Evolutionary conservation across 179 eudicot genomes (phyloP).

Genomic region (Nepenthes alata): DNA sequence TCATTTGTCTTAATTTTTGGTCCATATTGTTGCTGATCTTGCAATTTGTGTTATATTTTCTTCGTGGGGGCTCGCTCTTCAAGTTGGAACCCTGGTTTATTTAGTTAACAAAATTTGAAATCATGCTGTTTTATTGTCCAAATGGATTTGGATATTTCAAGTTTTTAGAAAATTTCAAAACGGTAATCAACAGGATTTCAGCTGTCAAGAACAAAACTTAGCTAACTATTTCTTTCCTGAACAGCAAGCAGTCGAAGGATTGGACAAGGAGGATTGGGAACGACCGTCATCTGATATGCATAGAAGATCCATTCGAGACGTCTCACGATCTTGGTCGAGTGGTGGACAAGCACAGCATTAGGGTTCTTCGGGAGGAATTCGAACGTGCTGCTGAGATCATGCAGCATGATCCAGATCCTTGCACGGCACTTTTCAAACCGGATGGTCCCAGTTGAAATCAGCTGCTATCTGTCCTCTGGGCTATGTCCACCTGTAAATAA

Average conservation of each 20-base stretch:
- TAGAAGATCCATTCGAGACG: conserved; percentile 86
- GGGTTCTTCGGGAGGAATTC: conserved; percentile 81
- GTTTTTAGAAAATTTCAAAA: too few relatives aligned
- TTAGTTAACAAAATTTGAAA: too few relatives aligned
- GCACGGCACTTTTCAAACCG: conserved; percentile 55
- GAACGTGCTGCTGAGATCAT: conserved; percentile 88
- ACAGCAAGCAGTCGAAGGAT: conserved; percentile 79
- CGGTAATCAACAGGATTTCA: too few relatives aligned
- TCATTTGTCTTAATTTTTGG: too few relatives aligned
- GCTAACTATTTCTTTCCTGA: neutral
- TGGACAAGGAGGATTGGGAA: conserved; percentile 95
- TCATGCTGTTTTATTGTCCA: too few relatives aligned
- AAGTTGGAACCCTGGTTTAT: too few relatives aligned
- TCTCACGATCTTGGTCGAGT: conserved; percentile 93
- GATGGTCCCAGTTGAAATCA: conserved; percentile 31
- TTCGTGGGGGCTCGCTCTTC: too few relatives aligned
- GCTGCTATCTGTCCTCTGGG: too few relatives aligned
- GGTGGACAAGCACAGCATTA: conserved; percentile 80
- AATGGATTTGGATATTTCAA: too few relatives aligned
- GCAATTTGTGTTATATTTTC: too few relatives aligned
- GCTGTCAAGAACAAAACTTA: neutral
- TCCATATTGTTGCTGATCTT: too few relatives aligned
- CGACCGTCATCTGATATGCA: conserved; percentile 94
- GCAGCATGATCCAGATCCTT: conserved; percentile 70
- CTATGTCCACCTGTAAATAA: too few relatives aligned